Conservation (phyloP, 805 yeast species). For the Candida ficus region DNA sequence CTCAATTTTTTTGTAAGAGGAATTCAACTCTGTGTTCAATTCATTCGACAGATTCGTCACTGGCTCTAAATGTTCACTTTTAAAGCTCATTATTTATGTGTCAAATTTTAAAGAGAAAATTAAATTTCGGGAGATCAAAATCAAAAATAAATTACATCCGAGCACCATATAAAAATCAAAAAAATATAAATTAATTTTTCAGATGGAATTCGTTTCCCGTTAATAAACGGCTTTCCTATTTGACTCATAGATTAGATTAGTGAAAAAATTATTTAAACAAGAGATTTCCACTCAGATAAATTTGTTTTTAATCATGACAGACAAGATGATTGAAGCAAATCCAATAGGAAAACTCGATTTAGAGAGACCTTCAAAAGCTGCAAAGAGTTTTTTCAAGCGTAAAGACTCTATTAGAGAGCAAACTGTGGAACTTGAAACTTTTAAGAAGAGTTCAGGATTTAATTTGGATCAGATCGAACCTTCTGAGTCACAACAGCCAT, state of each 20-base stretch:
- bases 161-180: too few relatives aligned
- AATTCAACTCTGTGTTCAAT: slow-evolving; percentile 9
- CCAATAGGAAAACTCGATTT: not conserved
- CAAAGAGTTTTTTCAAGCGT: not conserved
- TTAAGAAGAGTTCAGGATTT: not conserved
- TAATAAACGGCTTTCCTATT: too few relatives aligned
- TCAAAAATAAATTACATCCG: too few relatives aligned
- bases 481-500: not conserved
- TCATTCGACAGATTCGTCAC: slow-evolving; percentile 13
- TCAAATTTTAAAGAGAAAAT: not conserved
- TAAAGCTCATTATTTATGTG: slow-evolving; percentile 2
- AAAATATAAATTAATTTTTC: too few relatives aligned
- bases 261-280: too few relatives aligned
- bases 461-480: too few relatives aligned
- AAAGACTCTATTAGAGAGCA: not conserved
- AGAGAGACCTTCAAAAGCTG: not conserved
- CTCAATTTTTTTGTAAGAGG: slow-evolving; percentile 12
- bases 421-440: not conserved
- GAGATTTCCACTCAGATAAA: too few relatives aligned
- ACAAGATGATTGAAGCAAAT: not conserved
- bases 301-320: too few relatives aligned
- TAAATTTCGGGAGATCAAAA: not conserved
- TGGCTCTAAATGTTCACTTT: slow-evolving; percentile 18
- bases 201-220: too few relatives aligned
- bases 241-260: too few relatives aligned